These are phyloP conservation scores for Lecanicillium sp. DNA, from an alignment of 2,329 filamentous ascomycete species.

Conservation along the genomic window DNA sequence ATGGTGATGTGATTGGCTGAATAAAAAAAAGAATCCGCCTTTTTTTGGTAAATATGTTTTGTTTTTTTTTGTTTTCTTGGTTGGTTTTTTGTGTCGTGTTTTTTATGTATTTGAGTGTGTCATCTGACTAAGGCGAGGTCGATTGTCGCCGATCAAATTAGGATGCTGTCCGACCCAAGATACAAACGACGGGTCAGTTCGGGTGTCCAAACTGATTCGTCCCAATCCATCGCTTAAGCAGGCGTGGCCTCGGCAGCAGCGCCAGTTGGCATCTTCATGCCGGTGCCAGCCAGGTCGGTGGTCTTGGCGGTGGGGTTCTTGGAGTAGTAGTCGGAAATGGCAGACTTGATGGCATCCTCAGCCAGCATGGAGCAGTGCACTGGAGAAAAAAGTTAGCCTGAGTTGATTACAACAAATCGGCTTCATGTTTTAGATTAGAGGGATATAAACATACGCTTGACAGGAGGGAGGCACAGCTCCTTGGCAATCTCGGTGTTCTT, in stretches of 20 bases:
- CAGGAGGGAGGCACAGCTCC: conserved; percentile 82
- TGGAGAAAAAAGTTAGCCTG: conserved; percentile 29
- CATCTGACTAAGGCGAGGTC: too few relatives aligned
- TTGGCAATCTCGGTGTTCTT: conserved; percentile 98
- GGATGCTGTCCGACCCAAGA: too few relatives aligned
- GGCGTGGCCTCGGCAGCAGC: conserved; percentile 34
- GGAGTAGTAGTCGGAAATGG: conserved; percentile 83
- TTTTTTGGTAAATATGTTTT: too few relatives aligned
- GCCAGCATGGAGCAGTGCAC: conserved; percentile 90
- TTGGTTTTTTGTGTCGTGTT: too few relatives aligned
- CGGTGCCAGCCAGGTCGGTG: conserved; percentile 73
- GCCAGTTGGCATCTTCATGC: conserved; percentile 35
- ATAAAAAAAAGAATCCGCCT: too few relatives aligned
- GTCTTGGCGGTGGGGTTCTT: conserved; percentile 52
- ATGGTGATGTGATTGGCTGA: too few relatives aligned
- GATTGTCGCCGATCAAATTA: too few relatives aligned
- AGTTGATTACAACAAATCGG: conserved; percentile 5
- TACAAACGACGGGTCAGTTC: too few relatives aligned
- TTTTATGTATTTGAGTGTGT: too few relatives aligned
- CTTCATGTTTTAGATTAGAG: not conserved
- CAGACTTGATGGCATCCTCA: conserved; percentile 85
- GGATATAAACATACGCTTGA: conserved; percentile 60
- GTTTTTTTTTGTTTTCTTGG: too few relatives aligned
- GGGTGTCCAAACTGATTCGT: too few relatives aligned
- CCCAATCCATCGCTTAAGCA: conserved; percentile 8